phyloP scores from a whole-genome alignment of 2,329 filamentous ascomycete genomes.

The Claviceps citrina region DNA sequence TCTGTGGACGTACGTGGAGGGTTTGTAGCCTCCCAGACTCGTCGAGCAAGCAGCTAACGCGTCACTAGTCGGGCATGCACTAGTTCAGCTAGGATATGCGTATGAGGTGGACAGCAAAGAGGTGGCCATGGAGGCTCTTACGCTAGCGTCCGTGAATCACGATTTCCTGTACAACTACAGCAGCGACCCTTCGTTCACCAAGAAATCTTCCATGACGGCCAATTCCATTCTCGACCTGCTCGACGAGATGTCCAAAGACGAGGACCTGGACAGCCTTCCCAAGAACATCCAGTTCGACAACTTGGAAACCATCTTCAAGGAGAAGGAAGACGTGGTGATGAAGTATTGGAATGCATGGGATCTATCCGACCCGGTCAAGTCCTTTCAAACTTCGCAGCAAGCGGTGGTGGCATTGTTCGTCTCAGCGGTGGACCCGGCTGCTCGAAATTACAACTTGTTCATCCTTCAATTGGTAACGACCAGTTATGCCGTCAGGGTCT shows the following conservation, averaged over 20 bases:
- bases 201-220: constrained; percentile 41
- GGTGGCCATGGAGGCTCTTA: constrained; percentile 75
- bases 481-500: constrained; percentile 73
- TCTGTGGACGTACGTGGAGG: constrained; percentile 54
- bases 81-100: constrained; percentile 93
- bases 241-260: constrained; percentile 51
- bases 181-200: constrained; percentile 59
- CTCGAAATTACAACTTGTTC: constrained; percentile 66
- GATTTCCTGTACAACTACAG: constrained; percentile 48
- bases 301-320: constrained; percentile 49
- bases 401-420: constrained; percentile 47
- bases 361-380: constrained; percentile 50
- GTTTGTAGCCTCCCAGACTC: not conserved
- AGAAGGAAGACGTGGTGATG: constrained; percentile 54
- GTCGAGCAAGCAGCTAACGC: constrained; percentile 8
- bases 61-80: constrained; percentile 59
- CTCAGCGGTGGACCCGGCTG: constrained; percentile 39
- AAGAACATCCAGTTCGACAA: constrained; percentile 43
- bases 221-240: constrained; percentile 57
- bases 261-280: constrained; percentile 53
- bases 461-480: constrained; percentile 69
- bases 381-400: constrained; percentile 59
- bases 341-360: constrained; percentile 89
- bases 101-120: constrained; percentile 77
- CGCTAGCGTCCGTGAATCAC: constrained; percentile 45